These are phyloP conservation scores for Geosiphon pyriformis DNA, from an alignment of 192 early-diverging fungal species.

Conservation along the genomic window DNA sequence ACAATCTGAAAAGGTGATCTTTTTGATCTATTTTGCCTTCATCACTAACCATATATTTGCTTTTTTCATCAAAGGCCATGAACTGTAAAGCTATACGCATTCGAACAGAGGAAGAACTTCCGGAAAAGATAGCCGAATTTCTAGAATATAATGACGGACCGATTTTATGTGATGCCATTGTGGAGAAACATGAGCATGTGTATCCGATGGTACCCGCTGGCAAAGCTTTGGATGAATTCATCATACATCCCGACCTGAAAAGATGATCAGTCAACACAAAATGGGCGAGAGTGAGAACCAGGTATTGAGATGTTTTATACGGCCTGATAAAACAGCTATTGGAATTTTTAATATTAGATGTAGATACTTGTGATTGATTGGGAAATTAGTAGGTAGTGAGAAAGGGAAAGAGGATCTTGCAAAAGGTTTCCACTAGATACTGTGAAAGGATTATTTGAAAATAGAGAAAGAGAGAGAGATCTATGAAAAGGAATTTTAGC, in stretches of 20 bases:
- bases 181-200: slow-evolving; percentile 90
- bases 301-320: too few species aligned
- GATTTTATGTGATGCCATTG: slow-evolving; percentile 85
- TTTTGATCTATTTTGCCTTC: neutral
- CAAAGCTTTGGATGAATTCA: slow-evolving; percentile 87
- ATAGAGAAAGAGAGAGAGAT: too few species aligned
- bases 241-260: slow-evolving; percentile 46
- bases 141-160: slow-evolving; percentile 74
- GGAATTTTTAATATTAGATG: too few species aligned
- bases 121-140: slow-evolving; percentile 85
- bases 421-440: too few species aligned
- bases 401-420: too few species aligned
- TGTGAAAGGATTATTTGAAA: too few species aligned
- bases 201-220: slow-evolving; percentile 97
- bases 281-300: too few species aligned
- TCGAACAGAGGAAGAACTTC: slow-evolving; percentile 77
- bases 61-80: slow-evolving; percentile 51
- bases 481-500: too few species aligned
- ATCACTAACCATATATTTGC: slow-evolving; percentile 5
- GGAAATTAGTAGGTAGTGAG: too few species aligned
- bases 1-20: slow-evolving; percentile 19
- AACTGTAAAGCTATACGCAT: slow-evolving; percentile 83
- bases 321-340: too few species aligned
- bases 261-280: too few species aligned
- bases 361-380: too few species aligned